phyloP scores from a whole-genome alignment of 1,139 yeast species.

The Yamadazyma blattariae region DNA sequence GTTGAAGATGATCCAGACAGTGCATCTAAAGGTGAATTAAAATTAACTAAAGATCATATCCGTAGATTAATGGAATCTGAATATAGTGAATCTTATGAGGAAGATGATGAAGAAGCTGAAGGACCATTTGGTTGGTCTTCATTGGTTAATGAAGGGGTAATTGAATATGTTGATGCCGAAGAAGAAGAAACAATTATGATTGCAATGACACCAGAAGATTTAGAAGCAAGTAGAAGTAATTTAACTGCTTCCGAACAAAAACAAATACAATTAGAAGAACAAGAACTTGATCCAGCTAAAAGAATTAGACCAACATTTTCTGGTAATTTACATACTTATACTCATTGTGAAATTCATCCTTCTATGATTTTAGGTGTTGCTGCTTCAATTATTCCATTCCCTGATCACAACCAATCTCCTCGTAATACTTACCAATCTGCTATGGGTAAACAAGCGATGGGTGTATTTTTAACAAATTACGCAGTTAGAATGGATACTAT shows the following conservation, averaged over 20 bases:
- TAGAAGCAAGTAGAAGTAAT: constrained; percentile 61
- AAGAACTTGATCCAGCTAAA: constrained; percentile 71
- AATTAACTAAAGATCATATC: constrained; percentile 81
- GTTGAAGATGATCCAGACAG: constrained; percentile 84
- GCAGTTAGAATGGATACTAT: constrained; percentile 98
- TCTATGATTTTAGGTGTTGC: constrained; percentile 98
- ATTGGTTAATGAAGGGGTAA: constrained; percentile 79
- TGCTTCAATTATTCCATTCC: constrained; percentile 98
- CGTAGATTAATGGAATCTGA: constrained; percentile 66
- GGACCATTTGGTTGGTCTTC: constrained; percentile 80
- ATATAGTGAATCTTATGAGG: constrained; percentile 58
- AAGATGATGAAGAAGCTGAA: constrained; percentile 55
- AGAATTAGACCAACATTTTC: constrained; percentile 74
- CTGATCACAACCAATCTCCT: constrained; percentile 98
- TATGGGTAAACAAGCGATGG: constrained; percentile 99
- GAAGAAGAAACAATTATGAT: constrained; percentile 98
- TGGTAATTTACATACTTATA: constrained; percentile 73
- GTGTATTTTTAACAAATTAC: constrained; percentile 95
- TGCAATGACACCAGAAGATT: constrained; percentile 98
- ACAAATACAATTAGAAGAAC: constrained; percentile 46
- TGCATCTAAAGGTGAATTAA: constrained; percentile 74
- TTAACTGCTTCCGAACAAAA: constrained; percentile 46
- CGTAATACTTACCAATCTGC: constrained; percentile 99
- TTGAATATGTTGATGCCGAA: constrained; percentile 95
- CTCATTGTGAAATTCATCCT: constrained; percentile 99